Evolutionary conservation across 78 protist genomes (phyloP), one percentile per base, ranked within the genome.

Genomic region (Carpediemonas membranifera): DNA sequence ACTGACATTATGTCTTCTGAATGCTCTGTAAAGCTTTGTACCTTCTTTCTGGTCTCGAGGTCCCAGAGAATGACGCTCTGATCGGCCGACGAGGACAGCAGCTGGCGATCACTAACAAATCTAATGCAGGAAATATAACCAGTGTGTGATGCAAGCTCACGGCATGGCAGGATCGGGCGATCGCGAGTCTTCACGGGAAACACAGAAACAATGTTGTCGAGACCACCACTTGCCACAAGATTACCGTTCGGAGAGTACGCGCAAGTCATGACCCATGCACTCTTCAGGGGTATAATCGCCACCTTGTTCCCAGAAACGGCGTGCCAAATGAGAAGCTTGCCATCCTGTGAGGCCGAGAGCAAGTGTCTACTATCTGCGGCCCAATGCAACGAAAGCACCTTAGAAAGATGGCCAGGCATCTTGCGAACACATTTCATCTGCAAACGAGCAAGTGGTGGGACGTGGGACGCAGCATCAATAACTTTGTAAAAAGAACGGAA

Each of bases 211-310:
- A 77, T 65, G 81, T 90, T 92, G 81, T 92, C 97, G 30, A 92
- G 81, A 41, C 97, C 97, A 37, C 97, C 97, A 66, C 90, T 82
- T 16, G 97, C 97, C 2, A 92, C 93, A 59, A 71, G 90, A 63
- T 41, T 13, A 5, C 47, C 30, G 37, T 30, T 37, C 39, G 70
- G 70, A 5, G 57, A 7, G 34, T 19, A 65, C 7, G 94, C 97
- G 60, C 97, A 92, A 1, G 94, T 85, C 97, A 90, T 92, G 31
- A 92, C 94, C 95, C 95, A 92, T 41, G 84, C 69, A 16, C 82
- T 79, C 33, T 84, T 82, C 25, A 92, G 82, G 19, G 94, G 92
- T 44, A 92, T 87, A 53, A 88, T 88, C 47, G 84, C 89, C 36
- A 67, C 73, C 25, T 81, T 74, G 68, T 61, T 58, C 31, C 76